A percentile compares a stretch with the other conserved stretches of the same genome.
Conservation (phyloP, 352 stramenopile species). For the Thraustochytrium striatum region DNA sequence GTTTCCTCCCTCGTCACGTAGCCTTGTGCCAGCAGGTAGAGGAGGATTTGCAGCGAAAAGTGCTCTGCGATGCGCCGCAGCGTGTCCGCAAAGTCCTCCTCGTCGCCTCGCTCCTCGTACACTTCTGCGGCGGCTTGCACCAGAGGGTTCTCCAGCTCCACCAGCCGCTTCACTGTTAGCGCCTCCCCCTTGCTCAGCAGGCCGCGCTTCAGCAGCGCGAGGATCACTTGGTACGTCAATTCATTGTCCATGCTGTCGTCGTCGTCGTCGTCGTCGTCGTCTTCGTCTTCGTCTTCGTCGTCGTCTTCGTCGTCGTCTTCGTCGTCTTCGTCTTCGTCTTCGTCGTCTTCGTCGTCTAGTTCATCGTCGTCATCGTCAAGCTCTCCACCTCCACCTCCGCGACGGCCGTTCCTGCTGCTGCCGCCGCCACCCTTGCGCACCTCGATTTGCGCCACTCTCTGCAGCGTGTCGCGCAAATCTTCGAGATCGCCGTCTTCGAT, state of each 20-base stretch:
- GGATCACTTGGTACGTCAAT: slow-evolving; percentile 28
- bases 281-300: background rate
- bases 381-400: background rate
- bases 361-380: slow-evolving; percentile 24
- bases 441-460: slow-evolving; percentile 19
- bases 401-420: background rate
- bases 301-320: slow-evolving; percentile 34
- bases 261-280: slow-evolving; percentile 13
- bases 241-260: slow-evolving; percentile 16
- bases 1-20: slow-evolving; percentile 1
- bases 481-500: slow-evolving; percentile 1
- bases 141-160: slow-evolving; percentile 9
- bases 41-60: background rate
- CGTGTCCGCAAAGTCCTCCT: slow-evolving; percentile 46
- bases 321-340: slow-evolving; percentile 2
- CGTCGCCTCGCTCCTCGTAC: slow-evolving; percentile 37
- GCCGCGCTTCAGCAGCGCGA: slow-evolving; percentile 27
- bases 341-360: slow-evolving; percentile 22
- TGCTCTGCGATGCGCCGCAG: background rate
- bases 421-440: background rate
- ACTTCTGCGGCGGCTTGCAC: slow-evolving; percentile 32
- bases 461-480: slow-evolving; percentile 39
- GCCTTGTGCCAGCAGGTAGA: slow-evolving; percentile 15
- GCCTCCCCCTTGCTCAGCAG: background rate
- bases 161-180: slow-evolving; percentile 18